Percentiles rank a stretch among this genome's conserved stretches.
phyloP scores from a whole-genome alignment of 148 eudicot genomes.

The Polygonum maritimum region DNA sequence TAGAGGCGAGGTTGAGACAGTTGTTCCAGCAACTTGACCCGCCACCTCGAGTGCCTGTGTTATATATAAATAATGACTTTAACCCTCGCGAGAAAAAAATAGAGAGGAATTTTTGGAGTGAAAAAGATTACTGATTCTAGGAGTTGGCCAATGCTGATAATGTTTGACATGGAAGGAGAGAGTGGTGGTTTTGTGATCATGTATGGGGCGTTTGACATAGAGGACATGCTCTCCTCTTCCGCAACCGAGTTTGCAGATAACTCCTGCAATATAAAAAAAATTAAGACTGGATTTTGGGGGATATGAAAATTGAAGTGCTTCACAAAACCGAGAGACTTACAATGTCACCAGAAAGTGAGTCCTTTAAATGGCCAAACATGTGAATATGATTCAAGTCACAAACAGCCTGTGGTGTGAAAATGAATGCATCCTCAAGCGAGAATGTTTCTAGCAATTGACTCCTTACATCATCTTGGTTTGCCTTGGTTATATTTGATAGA shows the following conservation, averaged over 20 bases:
- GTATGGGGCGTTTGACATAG: constrained; percentile 47
- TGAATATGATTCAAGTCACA: constrained; percentile 50
- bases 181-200: constrained; percentile 34
- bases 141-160: constrained; percentile 87
- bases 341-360: constrained; percentile 50
- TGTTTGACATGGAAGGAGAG: constrained; percentile 46
- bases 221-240: constrained; percentile 56
- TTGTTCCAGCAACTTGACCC: constrained; percentile 87
- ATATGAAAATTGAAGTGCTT: not conserved
- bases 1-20: constrained; percentile 75
- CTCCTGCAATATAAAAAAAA: constrained; percentile 44
- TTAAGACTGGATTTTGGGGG: not conserved
- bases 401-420: constrained; percentile 58
- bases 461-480: constrained; percentile 50
- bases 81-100: not conserved
- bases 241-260: constrained; percentile 41
- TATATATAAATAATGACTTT: not conserved
- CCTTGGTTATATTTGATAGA: constrained; percentile 48
- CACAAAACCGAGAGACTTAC: constrained; percentile 26
- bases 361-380: constrained; percentile 36
- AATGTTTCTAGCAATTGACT: constrained; percentile 58
- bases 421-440: constrained; percentile 70
- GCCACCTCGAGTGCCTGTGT: constrained; percentile 88
- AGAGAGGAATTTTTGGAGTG: not conserved
- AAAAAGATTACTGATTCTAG: constrained; percentile 62